A percentile compares a stretch with the other conserved stretches of the same genome.
Conservation (phyloP, 208 protist genomes). For the Acanthamoeba royreba region DNA sequence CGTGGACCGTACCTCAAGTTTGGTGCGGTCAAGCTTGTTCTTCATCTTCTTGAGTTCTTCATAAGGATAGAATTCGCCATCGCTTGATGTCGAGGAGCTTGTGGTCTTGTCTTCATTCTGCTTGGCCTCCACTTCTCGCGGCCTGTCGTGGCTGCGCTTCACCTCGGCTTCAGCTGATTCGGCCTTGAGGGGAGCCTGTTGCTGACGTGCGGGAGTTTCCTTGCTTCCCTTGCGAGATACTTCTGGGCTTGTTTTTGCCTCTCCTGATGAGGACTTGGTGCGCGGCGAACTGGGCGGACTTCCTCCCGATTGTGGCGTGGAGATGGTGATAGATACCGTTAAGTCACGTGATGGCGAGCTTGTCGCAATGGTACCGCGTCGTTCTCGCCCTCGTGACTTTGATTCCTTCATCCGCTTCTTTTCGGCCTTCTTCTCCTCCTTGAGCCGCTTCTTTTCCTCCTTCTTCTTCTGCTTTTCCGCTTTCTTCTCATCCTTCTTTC, state of each 20-base stretch:
- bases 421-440: conserved; percentile 6
- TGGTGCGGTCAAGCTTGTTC: conserved; percentile 41
- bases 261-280: background rate
- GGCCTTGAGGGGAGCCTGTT: background rate
- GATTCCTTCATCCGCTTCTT: background rate
- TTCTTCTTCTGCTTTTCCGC: conserved; percentile 20
- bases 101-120: background rate
- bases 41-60: conserved; percentile 52
- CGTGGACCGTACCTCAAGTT: conserved; percentile 47
- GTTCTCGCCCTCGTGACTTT: background rate
- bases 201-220: background rate
- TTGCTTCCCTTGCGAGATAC: background rate
- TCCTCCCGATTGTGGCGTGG: background rate
- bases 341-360: background rate
- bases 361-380: background rate
- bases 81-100: background rate
- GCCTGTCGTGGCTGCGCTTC: background rate
- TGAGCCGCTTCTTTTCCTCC: background rate
- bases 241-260: too few relatives aligned
- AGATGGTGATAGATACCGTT: background rate
- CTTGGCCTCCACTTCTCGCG: background rate
- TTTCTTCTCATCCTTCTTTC: background rate
- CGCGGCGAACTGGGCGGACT: background rate
- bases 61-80: conserved; percentile 40
- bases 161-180: background rate